Evolutionary conservation across 2,329 filamentous ascomycete genomes (phyloP).

Genomic region (Alternaria infectoria): DNA sequence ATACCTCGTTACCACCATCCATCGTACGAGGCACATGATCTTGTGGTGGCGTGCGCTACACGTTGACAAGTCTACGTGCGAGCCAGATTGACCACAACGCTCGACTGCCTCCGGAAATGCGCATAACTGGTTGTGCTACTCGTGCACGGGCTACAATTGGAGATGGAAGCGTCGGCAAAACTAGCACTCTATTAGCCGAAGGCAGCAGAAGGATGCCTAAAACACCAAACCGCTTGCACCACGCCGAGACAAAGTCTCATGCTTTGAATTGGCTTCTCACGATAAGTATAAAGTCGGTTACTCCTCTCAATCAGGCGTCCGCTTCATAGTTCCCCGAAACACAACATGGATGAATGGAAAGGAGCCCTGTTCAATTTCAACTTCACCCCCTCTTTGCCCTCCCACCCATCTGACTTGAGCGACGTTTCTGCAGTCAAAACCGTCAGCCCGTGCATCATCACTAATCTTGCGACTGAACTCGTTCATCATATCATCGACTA

Average conservation of each 20-base stretch:
- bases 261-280: not conserved
- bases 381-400: not conserved
- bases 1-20: not conserved
- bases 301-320: not conserved
- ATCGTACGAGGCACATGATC: not conserved
- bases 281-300: not conserved
- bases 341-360: not conserved
- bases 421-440: not conserved
- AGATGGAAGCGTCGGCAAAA: not conserved
- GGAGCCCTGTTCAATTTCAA: not conserved
- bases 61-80: not conserved
- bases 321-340: not conserved
- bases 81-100: not conserved
- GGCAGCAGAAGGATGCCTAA: not conserved
- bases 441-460: not conserved
- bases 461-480: slow-evolving; percentile 5
- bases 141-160: not conserved
- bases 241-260: slow-evolving; percentile 1
- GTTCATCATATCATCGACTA: slow-evolving; percentile 11
- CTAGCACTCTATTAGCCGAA: not conserved
- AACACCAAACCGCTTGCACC: not conserved
- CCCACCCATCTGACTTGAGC: not conserved
- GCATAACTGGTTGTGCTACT: not conserved
- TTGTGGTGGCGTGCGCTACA: not conserved
- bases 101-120: not conserved